Conservation (phyloP, 1,284 basidiomycete species). For the Fomes fomentarius region DNA sequence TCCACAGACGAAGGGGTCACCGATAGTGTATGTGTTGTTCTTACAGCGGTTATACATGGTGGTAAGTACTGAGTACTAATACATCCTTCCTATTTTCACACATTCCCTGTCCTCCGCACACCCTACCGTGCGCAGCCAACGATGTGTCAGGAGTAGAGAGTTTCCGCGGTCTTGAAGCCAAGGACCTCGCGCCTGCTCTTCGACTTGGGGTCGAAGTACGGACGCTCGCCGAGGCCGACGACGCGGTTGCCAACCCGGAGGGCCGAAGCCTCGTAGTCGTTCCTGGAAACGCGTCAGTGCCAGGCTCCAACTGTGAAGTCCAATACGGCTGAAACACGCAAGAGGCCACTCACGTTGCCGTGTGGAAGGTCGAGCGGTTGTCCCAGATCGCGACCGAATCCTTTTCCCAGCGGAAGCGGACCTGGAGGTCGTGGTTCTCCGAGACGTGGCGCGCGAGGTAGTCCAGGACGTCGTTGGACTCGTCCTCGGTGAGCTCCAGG, state of each 20-base stretch:
- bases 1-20: no score
- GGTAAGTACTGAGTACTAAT: no score
- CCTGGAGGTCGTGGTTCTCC: constrained; percentile 69
- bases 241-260: constrained; percentile 60
- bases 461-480: constrained; percentile 55
- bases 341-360: constrained; percentile 42
- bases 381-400: constrained; percentile 62
- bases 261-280: constrained; percentile 14
- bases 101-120: no score
- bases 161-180: constrained; percentile 16
- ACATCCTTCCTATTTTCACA: no score
- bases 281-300: constrained; percentile 48
- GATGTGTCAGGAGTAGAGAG: no score
- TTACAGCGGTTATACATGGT: no score
- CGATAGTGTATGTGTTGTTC: no score
- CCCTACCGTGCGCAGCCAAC: no score
- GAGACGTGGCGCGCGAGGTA: constrained; percentile 51
- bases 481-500: constrained; percentile 59
- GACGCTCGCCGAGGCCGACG: constrained; percentile 64
- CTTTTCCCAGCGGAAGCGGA: constrained; percentile 49
- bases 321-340: background rate
- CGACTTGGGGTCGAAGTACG: constrained; percentile 58
- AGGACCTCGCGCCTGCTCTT: constrained; percentile 50
- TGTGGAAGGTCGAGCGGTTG: constrained; percentile 55
- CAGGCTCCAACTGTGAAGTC: constrained; percentile 2